phyloP scores from a whole-genome alignment of 176 grass and related monocot genomes.

The Oropetium thomaeum region DNA sequence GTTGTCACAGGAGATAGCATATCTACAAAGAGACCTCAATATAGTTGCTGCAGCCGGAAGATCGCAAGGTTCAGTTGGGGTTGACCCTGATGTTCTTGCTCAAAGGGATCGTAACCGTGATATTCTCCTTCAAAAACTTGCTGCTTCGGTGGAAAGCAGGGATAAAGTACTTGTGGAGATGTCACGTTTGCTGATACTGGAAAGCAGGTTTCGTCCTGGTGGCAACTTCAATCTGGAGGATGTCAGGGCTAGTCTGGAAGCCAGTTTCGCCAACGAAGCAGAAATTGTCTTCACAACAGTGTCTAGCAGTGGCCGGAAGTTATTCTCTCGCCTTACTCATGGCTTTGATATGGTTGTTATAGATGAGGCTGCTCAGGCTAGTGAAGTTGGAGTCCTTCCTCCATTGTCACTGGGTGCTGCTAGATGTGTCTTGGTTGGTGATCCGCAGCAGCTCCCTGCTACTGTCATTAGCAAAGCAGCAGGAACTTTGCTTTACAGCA shows the following conservation, averaged over 20 bases:
- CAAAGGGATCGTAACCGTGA: constrained; percentile 82
- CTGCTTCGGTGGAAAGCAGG: constrained; percentile 79
- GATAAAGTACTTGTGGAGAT: constrained; percentile 99
- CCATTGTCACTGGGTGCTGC: constrained; percentile 90
- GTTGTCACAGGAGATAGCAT: constrained; percentile 68
- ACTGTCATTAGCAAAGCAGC: constrained; percentile 99
- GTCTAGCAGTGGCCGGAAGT: constrained; percentile 88
- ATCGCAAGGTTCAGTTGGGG: constrained; percentile 94
- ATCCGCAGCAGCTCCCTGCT: constrained; percentile 97
- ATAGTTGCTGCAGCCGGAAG: constrained; percentile 70
- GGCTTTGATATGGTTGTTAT: constrained; percentile 99
- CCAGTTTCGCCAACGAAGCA: constrained; percentile 97
- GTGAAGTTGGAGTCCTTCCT: constrained; percentile 92
- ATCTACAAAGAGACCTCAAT: constrained; percentile 76
- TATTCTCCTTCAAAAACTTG: constrained; percentile 79
- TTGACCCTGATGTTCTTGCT: constrained; percentile 93
- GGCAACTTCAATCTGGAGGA: constrained; percentile 95
- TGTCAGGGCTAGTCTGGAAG: constrained; percentile 88
- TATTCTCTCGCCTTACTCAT: constrained; percentile 96
- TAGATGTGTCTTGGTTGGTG: constrained; percentile 96
- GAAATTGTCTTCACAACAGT: constrained; percentile 99
- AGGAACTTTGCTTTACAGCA: constrained; percentile 92
- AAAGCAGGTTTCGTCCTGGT: constrained; percentile 76
- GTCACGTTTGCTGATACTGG: constrained; percentile 84
- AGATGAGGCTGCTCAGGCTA: constrained; percentile 98